These are phyloP conservation scores for Sergeia podlipaevii DNA, from an alignment of 208 protist genomes.

Conservation along the genomic window DNA sequence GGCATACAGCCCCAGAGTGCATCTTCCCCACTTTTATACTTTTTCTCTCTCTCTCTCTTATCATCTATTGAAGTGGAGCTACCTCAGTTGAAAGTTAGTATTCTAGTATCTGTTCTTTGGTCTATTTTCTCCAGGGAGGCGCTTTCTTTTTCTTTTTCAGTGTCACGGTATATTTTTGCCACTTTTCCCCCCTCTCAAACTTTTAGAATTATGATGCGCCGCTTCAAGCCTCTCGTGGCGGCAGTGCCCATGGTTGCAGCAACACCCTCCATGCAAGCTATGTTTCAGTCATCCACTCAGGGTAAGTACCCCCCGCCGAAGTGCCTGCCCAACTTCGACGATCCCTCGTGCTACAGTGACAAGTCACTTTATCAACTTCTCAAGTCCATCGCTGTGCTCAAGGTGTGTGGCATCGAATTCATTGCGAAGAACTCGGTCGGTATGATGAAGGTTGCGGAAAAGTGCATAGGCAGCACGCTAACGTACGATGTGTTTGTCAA, in stretches of 20 bases:
- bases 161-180: too few relatives aligned
- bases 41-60: too few relatives aligned
- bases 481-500: constrained; percentile 82
- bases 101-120: too few relatives aligned
- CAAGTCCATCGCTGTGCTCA: constrained; percentile 68
- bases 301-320: constrained; percentile 5
- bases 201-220: constrained; percentile 46
- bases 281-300: neutral
- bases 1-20: too few relatives aligned
- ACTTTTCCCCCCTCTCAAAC: too few relatives aligned
- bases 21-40: too few relatives aligned
- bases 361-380: constrained; percentile 70
- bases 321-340: constrained; percentile 42
- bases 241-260: constrained; percentile 10
- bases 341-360: constrained; percentile 54
- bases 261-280: constrained; percentile 11
- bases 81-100: too few relatives aligned
- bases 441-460: constrained; percentile 67
- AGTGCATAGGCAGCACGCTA: constrained; percentile 61
- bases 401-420: constrained; percentile 57
- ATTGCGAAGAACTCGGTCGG: constrained; percentile 74
- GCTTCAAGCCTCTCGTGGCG: constrained; percentile 15
- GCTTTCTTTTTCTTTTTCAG: too few relatives aligned
- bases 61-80: too few relatives aligned
- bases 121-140: too few relatives aligned